Conservation (phyloP, 2,329 filamentous ascomycete species). For the Triangularia verruculosa region DNA sequence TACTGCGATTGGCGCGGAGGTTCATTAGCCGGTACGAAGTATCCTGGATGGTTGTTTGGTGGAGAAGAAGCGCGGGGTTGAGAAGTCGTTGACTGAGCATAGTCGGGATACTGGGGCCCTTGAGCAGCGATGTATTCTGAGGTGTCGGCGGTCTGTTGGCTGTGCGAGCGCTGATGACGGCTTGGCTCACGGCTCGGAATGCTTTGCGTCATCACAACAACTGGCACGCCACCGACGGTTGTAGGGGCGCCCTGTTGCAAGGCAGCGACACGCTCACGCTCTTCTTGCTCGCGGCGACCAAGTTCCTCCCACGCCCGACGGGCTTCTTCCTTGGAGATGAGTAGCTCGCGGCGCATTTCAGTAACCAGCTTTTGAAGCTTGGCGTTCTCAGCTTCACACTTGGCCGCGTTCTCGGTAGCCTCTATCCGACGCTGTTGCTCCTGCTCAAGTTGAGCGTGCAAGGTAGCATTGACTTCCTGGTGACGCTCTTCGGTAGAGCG, state of each 20-base stretch:
- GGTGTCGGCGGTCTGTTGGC: constrained; percentile 30
- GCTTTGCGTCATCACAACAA: constrained; percentile 85
- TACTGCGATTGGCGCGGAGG: constrained; percentile 47
- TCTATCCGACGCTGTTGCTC: constrained; percentile 70
- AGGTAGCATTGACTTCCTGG: constrained; percentile 75
- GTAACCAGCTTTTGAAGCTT: constrained; percentile 73
- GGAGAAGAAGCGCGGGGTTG: background rate
- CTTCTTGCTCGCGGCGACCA: constrained; percentile 86
- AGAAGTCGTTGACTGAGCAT: constrained; percentile 28
- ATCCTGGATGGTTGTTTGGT: constrained; percentile 35
- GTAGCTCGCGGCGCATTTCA: constrained; percentile 88
- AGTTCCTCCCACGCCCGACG: constrained; percentile 96
- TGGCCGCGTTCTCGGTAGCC: constrained; percentile 62
- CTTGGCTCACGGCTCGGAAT: constrained; percentile 55
- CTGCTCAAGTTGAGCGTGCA: constrained; percentile 71
- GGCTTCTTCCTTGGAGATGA: constrained; percentile 94
- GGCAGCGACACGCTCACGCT: constrained; percentile 81
- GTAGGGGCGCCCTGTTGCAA: constrained; percentile 85
- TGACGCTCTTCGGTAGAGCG: constrained; percentile 80
- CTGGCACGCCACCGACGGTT: constrained; percentile 87
- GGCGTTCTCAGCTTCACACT: constrained; percentile 64
- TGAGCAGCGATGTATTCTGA: constrained; percentile 33
- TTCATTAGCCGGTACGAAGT: constrained; percentile 43
- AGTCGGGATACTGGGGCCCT: constrained; percentile 29
- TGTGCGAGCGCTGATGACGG: constrained; percentile 39